phyloP scores from a whole-genome alignment of 371 early-diverging fungal species.

The Saksenaea vasiformis region DNA sequence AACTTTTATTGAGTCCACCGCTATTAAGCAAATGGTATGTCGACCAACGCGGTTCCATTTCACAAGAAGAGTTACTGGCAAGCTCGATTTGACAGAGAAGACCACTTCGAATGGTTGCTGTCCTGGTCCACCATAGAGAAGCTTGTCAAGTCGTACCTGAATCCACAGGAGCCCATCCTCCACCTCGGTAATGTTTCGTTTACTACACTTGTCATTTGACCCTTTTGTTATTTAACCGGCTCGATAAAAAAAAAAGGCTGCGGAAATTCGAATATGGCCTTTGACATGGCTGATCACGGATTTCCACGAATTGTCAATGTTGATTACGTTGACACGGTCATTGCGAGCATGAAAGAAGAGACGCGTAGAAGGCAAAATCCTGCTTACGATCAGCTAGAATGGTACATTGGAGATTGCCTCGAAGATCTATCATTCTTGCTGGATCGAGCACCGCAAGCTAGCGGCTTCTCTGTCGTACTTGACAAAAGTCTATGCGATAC shows the following conservation, averaged over 20 bases:
- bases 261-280: conserved; percentile 55
- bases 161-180: conserved; percentile 25
- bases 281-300: conserved; percentile 43
- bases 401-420: conserved; percentile 34
- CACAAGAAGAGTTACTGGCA: conserved; percentile 52
- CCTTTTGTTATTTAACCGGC: not conserved
- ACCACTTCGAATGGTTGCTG: conserved; percentile 45
- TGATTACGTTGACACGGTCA: conserved; percentile 49
- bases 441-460: conserved; percentile 9
- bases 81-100: conserved; percentile 45
- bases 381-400: conserved; percentile 20
- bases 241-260: conserved; percentile 36
- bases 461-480: conserved; percentile 24
- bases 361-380: conserved; percentile 10
- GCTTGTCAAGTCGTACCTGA: conserved; percentile 19
- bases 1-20: too few relatives aligned
- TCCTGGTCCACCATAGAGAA: conserved; percentile 25
- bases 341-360: conserved; percentile 35
- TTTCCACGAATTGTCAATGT: conserved; percentile 36
- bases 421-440: conserved; percentile 8
- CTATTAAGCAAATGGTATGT: conserved; percentile 5
- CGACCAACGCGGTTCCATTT: conserved; percentile 39
- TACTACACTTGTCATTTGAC: not conserved
- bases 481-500: conserved; percentile 47
- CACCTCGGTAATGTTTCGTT: conserved; percentile 24